Base-by-base conservation (phyloP, 768 basidiomycete genomes). In the Mycena alexandri region DNA sequence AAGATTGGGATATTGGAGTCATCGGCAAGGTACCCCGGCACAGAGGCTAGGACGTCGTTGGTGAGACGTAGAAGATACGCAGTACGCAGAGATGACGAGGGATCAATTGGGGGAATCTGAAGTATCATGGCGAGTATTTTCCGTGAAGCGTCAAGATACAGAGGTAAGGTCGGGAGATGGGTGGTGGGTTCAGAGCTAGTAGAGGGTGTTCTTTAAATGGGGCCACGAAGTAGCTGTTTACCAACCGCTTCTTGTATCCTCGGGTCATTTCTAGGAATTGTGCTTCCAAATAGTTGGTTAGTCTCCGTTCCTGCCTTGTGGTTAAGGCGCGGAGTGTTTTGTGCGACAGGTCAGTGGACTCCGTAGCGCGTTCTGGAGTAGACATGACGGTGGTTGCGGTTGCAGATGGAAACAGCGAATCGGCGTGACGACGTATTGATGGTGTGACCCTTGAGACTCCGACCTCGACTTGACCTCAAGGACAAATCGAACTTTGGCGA, bases 191-290 rank as follows among this genome's bases (percentile, higher is more conserved):
- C 82, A 16, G 86, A 83, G 41, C 87, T 87, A 34, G 2, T 87
- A 34, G 2, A 52, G 54, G 69, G 74, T 47, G 71, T 74, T 69
- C 52, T 43, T 51, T 42, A 64, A 61, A 16, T 65, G 34, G 34
- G 46, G 64, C 34, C 29, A 52, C 48, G 56, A 11, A 33, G 43
- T 56, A 63, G 22, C 29, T 36, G 47, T 22, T n/a, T 12, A 78
- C 88, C 46, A 64, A 93, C 92, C 93, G 88, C 79, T 92, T 94
- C 79, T 90, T 93, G 79, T 83, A 91, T 33, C 87, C 86, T 21
- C 90, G 80, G n/a, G 85, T 91, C 29, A 93, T 79, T 17, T 89
- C 84, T 22, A 93, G 79, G 70, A 93, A 89, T 61, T 82, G 75
- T 21, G 86, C 86, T 55, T 94, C 93, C 7, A 94, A 79, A 72